Conservation (phyloP, 2,329 filamentous ascomycete genomes). For the Lojkania enalia region DNA sequence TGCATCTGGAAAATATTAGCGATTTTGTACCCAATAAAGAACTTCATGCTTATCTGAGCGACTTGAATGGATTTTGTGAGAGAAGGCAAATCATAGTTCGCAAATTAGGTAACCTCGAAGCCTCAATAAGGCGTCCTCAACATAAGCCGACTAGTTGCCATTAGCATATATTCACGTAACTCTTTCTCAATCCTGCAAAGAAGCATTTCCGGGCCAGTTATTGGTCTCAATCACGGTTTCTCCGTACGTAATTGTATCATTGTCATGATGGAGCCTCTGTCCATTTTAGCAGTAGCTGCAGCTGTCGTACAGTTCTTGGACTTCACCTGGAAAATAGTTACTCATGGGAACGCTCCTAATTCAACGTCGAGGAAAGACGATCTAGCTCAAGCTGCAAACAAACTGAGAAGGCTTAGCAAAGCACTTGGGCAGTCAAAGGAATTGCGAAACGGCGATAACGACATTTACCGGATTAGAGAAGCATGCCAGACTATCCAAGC, state of each 20-base stretch:
- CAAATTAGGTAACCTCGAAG: too few relatives aligned
- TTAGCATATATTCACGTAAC: too few relatives aligned
- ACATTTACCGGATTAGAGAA: neutral
- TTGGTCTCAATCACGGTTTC: too few relatives aligned
- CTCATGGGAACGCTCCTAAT: neutral
- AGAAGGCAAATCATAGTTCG: too few relatives aligned
- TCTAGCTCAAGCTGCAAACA: conserved; percentile 2
- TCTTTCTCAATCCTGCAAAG: too few relatives aligned
- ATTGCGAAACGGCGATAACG: neutral
- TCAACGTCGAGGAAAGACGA: conserved; percentile 5
- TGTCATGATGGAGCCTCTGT: conserved; percentile 3
- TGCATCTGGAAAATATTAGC: too few relatives aligned
- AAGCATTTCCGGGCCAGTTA: too few relatives aligned
- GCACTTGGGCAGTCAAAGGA: neutral
- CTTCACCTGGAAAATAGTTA: conserved; percentile 5
- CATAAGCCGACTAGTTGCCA: too few relatives aligned
- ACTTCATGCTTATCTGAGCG: too few relatives aligned
- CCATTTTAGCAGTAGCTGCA: conserved; percentile 6
- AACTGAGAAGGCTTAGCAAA: conserved; percentile 1
- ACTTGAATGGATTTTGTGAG: too few relatives aligned
- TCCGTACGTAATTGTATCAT: conserved; percentile 4
- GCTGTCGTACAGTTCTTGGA: conserved; percentile 6
- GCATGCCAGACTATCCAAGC: conserved; percentile 1
- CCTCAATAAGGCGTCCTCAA: too few relatives aligned
- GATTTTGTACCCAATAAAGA: too few relatives aligned